Conservation (phyloP, 2,329 filamentous ascomycete species). For the Ophiostoma perfectum region DNA sequence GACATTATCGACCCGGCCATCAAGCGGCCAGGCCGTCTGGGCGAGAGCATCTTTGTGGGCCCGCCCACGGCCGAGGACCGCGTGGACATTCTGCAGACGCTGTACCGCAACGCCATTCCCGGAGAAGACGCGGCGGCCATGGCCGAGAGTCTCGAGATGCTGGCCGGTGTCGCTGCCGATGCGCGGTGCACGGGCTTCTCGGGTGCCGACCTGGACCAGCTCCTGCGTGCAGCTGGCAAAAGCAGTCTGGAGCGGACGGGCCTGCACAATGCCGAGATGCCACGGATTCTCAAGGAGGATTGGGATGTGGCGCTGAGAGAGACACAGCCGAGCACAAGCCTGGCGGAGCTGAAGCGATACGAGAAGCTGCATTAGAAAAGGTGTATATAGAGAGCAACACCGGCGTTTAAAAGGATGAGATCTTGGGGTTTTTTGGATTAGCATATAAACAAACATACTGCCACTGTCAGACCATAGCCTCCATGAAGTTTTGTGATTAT, state of each 20-base stretch:
- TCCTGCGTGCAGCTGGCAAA: conserved; percentile 39
- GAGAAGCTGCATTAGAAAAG: conserved; percentile 20
- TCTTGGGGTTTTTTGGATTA: neutral
- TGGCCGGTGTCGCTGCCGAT: conserved; percentile 63
- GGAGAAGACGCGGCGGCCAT: conserved; percentile 8
- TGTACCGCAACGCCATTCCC: conserved; percentile 47
- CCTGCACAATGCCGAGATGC: conserved; percentile 29
- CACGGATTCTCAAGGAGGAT: conserved; percentile 39
- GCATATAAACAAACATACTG: neutral
- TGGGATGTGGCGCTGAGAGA: conserved; percentile 49
- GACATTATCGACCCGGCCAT: conserved; percentile 97
- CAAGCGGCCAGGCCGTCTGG: conserved; percentile 82
- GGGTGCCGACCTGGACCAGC: conserved; percentile 57
- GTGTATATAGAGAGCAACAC: neutral
- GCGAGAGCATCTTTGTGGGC: conserved; percentile 75
- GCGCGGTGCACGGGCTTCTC: conserved; percentile 69
- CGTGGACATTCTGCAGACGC: conserved; percentile 75
- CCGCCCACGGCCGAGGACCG: conserved; percentile 70
- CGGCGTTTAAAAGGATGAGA: neutral
- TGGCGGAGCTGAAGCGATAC: conserved; percentile 25
- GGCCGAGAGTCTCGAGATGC: conserved; percentile 22
- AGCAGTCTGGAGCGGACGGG: conserved; percentile 36
- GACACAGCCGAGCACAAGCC: conserved; percentile 45
- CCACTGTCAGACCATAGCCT: neutral
- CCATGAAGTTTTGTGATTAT: too few species aligned